Evolutionary conservation across 2,329 filamentous ascomycete genomes (phyloP).

Genomic region (Penicillium sp.): DNA sequence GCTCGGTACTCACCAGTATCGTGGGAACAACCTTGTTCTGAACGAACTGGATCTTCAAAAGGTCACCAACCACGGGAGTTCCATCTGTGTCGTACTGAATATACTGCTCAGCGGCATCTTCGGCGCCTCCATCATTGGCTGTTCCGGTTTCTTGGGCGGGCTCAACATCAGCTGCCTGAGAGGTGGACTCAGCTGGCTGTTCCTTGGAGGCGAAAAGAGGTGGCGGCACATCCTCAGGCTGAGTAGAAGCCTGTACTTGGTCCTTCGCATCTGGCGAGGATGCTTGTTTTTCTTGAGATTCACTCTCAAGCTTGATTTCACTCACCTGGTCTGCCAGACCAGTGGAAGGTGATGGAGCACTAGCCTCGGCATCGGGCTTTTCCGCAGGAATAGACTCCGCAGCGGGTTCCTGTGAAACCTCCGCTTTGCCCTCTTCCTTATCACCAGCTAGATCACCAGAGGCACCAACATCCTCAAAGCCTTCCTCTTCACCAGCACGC

Average conservation of each 20-base stretch:
- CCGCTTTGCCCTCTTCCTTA: conserved; percentile 55
- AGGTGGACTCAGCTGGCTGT: conserved; percentile 18
- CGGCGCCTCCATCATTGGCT: conserved; percentile 18
- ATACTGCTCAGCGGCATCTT: conserved; percentile 31
- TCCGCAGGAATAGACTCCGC: conserved; percentile 10
- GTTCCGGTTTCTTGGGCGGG: conserved; percentile 18
- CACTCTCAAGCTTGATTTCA: conserved; percentile 52
- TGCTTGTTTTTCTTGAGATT: conserved; percentile 8
- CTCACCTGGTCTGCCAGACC: conserved; percentile 53
- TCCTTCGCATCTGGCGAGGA: conserved; percentile 8
- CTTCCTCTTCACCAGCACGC: conserved; percentile 80
- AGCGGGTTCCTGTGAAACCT: conserved; percentile 3
- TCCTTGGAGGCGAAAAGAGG: conserved; percentile 56
- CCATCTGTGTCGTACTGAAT: conserved; percentile 58
- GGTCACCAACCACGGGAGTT: conserved; percentile 83
- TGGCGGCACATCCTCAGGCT: conserved; percentile 63
- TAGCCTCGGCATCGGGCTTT: not conserved
- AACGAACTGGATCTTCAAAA: conserved; percentile 93
- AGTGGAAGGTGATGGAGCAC: conserved; percentile 46
- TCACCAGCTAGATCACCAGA: conserved; percentile 69
- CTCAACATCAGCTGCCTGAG: conserved; percentile 18
- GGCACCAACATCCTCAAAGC: conserved; percentile 79
- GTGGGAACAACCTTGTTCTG: conserved; percentile 91
- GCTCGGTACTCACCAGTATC: conserved; percentile 65
- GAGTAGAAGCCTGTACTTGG: conserved; percentile 43